Evolutionary conservation across 2,329 filamentous ascomycete species (phyloP), one percentile per base, ranked within the genome.

Genomic region (Penicillium hordei): DNA sequence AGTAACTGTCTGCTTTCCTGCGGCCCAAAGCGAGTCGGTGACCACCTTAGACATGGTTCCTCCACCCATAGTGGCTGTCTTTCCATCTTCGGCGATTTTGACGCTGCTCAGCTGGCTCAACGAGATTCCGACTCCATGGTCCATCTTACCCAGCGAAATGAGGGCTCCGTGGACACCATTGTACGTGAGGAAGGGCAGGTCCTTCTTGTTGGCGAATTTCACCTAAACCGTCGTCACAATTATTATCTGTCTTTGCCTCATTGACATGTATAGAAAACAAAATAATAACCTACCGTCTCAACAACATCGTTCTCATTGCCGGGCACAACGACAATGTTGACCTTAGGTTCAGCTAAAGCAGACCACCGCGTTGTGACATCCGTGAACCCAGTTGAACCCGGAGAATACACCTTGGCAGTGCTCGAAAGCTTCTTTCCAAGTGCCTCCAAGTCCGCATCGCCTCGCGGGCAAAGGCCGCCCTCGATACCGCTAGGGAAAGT

Each of bases 151-250:
- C 2, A 85, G 63, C 0, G 80, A 82, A 40, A 75, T 81, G 45
- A 82, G 73, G 3, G 79, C 72, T 4, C 82, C 83, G 57, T 86
- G 83, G 2, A 73, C 77, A 15, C 81, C 80, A 64, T 81, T 83
- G 65, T 75, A 79, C 0, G 82, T 78, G 2, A 86, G 76, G 60
- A 86, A 83, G 0, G 82, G 81, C 2, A 83, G 56, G 1, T 73
- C 63, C 45, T 76, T 69, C 38, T 73, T 64, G 61, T 80, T 81
- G 42, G 83, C 82, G 58, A 74, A 84, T 68, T 75, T 74, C 42
- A 82, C 74, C 79, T 48, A 23, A 13, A 40, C 6, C 39, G 19
- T 34, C 45, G 19, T 55, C 46, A 10, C 12, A 21, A 33, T 46
- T 10, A 51, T 51, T 52, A 27, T 53, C 39, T 49, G 39, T 25